Conservation (phyloP, 352 stramenopile species). For the Pythium biforme region DNA sequence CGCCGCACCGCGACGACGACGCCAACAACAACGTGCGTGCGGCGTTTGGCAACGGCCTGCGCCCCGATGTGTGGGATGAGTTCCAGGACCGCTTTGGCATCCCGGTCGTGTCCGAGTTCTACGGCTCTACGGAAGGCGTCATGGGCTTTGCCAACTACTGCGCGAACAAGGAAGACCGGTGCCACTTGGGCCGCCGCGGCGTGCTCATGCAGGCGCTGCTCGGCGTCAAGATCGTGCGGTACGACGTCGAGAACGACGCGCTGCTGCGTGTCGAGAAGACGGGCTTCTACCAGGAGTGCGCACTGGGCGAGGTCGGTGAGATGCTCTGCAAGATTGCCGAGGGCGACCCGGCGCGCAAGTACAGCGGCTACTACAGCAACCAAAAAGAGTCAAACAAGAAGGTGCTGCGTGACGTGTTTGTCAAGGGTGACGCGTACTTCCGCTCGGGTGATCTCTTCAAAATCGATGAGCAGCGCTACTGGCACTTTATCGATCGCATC, state of each 20-base stretch:
- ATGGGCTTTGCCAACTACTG: conserved; percentile 84
- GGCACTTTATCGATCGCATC: conserved; percentile 92
- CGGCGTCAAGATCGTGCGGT: conserved; percentile 70
- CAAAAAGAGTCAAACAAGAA: conserved; percentile 82
- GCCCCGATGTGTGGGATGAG: conserved; percentile 85
- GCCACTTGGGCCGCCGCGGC: conserved; percentile 64
- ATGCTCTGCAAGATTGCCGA: conserved; percentile 62
- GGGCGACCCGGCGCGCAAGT: conserved; percentile 59
- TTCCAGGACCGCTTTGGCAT: conserved; percentile 91
- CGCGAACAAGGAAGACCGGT: conserved; percentile 50
- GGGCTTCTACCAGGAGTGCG: conserved; percentile 53
- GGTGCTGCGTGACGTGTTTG: conserved; percentile 78
- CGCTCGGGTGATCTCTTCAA: conserved; percentile 89
- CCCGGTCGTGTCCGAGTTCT: conserved; percentile 89
- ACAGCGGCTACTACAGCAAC: conserved; percentile 89
- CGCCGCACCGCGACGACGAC: conserved; percentile 45
- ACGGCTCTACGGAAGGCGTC: conserved; percentile 90
- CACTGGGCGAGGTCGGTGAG: conserved; percentile 62
- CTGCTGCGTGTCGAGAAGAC: conserved; percentile 44
- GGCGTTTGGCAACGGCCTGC: conserved; percentile 90
- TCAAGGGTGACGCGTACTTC: conserved; percentile 87
- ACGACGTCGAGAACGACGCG: conserved; percentile 77
- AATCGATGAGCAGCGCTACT: conserved; percentile 66
- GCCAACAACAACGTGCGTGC: conserved; percentile 69
- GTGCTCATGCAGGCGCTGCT: conserved; percentile 50